Evolutionary conservation across 2,329 filamentous ascomycete genomes (phyloP), one percentile per base, ranked within the genome.

Genomic region (Xylaria sp.): DNA sequence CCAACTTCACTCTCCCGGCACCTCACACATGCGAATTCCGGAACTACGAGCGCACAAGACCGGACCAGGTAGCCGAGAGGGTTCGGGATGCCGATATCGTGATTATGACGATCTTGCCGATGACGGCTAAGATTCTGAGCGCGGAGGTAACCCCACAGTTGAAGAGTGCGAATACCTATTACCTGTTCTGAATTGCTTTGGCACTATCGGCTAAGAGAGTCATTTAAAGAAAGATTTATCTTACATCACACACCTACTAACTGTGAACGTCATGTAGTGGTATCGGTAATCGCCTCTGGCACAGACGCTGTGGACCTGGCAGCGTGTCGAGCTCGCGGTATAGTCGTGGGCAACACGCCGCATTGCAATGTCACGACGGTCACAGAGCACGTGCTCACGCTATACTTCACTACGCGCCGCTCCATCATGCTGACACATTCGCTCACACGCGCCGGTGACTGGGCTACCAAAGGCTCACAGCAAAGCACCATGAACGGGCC

Each of bases 371-470:
- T 76, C 35, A 77, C 76, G 27, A 67, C 76, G 10, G 81, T 83
- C 0, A 77, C 79, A 0, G 82, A 86, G 72, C 87, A 88, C 72
- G 84, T 78, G 32, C 78, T 88, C 8, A 78, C 81, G 0, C 77
- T 87, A 4, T 85, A 83, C 73, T 72, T 82, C 69, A 77, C 78
- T 3, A 65, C 76, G 25, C 79, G 81, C 48, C 78, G 82, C n/a
- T 79, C 77, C 37, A 67, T 83, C 2, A 69, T 79, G 12, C 74
- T 75, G 4, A 72, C 78, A 50, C 74, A 81, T 72, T 65, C 72
- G 3, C 60, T 78, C 44, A 76, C 72, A 0, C 71, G 72, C 4
- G 37, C 67, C 1, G 79, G 78, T 0, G 74, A 68, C 63, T 80
- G 79, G 79, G 55, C 69, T 2, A 57, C 60, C 32, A 74, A 73